Conservation (phyloP, 2,329 filamentous ascomycete genomes). For the Alternaria arbusti region DNA sequence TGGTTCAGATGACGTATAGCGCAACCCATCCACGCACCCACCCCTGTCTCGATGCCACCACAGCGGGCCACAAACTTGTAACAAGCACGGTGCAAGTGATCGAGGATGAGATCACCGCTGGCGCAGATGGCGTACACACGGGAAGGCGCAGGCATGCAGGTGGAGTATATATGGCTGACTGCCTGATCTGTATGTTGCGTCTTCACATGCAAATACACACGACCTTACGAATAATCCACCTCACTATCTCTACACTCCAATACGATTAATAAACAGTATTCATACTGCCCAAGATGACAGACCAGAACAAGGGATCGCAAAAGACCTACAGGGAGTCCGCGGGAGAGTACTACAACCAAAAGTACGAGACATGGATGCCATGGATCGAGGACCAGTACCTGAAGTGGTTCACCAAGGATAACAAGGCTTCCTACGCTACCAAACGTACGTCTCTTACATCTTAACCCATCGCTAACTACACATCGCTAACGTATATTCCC, state of each 20-base stretch:
- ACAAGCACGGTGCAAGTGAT: constrained; percentile 4
- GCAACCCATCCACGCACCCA: constrained; percentile 5
- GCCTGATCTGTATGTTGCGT: neutral
- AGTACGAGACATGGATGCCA: constrained; percentile 78
- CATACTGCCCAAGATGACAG: constrained; percentile 1
- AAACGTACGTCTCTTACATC: constrained; percentile 61
- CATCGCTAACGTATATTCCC: neutral
- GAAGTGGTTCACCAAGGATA: constrained; percentile 75
- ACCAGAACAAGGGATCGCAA: neutral
- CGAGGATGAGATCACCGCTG: constrained; percentile 26
- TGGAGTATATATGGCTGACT: constrained; percentile 9
- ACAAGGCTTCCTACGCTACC: constrained; percentile 74
- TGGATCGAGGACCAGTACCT: constrained; percentile 79
- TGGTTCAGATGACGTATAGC: constrained; percentile 22
- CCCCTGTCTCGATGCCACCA: constrained; percentile 15
- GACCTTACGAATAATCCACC: neutral
- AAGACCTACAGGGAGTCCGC: constrained; percentile 43
- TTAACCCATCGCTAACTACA: neutral
- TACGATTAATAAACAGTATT: neutral
- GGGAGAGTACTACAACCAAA: constrained; percentile 67
- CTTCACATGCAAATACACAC: neutral
- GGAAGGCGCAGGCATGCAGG: neutral
- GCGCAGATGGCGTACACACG: constrained; percentile 11
- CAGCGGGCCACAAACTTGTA: constrained; percentile 20
- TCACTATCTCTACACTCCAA: neutral